A percentile compares a stretch with the other conserved stretches of the same genome.
Evolutionary conservation across 176 grass and related monocot species (phyloP).

Genomic region (Carex parvula): DNA sequence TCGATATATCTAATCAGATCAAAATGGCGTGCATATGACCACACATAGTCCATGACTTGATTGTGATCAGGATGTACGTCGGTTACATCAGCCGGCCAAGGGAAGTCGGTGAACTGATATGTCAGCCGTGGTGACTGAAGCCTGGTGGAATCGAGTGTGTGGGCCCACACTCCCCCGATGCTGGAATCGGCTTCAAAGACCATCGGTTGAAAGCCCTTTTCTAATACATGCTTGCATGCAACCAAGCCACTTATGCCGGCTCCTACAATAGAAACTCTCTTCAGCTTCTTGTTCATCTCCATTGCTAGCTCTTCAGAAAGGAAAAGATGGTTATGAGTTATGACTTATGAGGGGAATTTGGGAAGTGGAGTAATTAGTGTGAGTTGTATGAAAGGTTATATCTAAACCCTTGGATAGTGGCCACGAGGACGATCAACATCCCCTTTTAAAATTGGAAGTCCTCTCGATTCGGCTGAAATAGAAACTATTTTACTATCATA

Average conservation of each 20-base stretch:
- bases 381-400: not conserved
- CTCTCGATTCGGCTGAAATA: too few species aligned
- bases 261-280: conserved; percentile 33
- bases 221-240: conserved; percentile 27
- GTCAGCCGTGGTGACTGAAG: conserved; percentile 28
- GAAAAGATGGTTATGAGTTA: not conserved
- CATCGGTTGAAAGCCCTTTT: conserved; percentile 23
- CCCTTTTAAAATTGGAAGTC: not conserved
- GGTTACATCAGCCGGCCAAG: conserved; percentile 25
- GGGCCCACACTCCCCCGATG: conserved; percentile 44
- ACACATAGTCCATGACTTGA: conserved; percentile 37
- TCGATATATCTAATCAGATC: conserved; percentile 23
- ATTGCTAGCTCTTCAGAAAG: conserved; percentile 4
- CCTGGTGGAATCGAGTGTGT: conserved; percentile 31
- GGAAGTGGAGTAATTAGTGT: not conserved
- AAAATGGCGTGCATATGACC: conserved; percentile 31
- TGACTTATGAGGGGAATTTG: not conserved
- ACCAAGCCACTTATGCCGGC: conserved; percentile 37
- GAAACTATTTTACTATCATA: too few species aligned
- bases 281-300: conserved; percentile 14
- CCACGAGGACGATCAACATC: not conserved
- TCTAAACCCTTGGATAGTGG: not conserved
- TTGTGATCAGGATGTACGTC: conserved; percentile 30
- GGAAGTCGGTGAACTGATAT: conserved; percentile 38
- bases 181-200: conserved; percentile 32